A percentile compares a stretch with the other conserved stretches of the same genome.
Conservation (phyloP, 1,284 basidiomycete species). For the Leccinum pseudoinsigne region DNA sequence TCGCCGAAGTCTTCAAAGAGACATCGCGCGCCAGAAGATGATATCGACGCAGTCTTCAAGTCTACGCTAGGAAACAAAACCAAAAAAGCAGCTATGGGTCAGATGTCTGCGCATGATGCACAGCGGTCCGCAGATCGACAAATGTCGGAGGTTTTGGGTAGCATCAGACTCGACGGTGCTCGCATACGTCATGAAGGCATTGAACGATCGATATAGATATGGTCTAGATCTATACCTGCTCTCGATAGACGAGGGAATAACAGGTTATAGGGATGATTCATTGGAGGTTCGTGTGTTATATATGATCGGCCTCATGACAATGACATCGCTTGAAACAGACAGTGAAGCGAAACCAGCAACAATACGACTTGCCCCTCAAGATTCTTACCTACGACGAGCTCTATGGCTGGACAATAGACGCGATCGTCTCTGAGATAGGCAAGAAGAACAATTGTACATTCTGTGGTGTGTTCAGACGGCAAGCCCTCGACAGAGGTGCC, state of each 20-base stretch:
- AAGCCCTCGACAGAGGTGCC: constrained; percentile 95
- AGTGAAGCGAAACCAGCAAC: constrained; percentile 95
- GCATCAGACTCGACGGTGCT: constrained; percentile 92
- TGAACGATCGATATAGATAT: constrained; percentile 95
- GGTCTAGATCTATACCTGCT: constrained; percentile 90
- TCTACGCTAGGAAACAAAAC: constrained; percentile 54
- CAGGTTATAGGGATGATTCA: constrained; percentile 97
- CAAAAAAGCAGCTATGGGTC: constrained; percentile 42
- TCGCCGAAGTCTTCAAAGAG: constrained; percentile 30
- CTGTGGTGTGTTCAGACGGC: constrained; percentile 95
- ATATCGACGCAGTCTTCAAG: constrained; percentile 73
- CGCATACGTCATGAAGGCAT: constrained; percentile 93
- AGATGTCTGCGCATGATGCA: constrained; percentile 8
- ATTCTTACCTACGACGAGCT: constrained; percentile 95
- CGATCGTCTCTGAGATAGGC: constrained; percentile 92
- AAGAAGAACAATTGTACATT: constrained; percentile 99
- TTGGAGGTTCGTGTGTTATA: constrained; percentile 68
- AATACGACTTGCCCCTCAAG: constrained; percentile 95
- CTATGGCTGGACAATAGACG: constrained; percentile 99
- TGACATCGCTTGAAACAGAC: constrained; percentile 56
- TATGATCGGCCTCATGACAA: not conserved
- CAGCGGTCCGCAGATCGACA: constrained; percentile 25
- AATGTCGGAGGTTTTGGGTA: constrained; percentile 34
- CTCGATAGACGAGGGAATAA: constrained; percentile 99
- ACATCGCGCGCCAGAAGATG: constrained; percentile 43